Evolutionary conservation across 176 grass and related monocot species (phyloP).

Genomic region (Sorghum bicolor): DNA sequence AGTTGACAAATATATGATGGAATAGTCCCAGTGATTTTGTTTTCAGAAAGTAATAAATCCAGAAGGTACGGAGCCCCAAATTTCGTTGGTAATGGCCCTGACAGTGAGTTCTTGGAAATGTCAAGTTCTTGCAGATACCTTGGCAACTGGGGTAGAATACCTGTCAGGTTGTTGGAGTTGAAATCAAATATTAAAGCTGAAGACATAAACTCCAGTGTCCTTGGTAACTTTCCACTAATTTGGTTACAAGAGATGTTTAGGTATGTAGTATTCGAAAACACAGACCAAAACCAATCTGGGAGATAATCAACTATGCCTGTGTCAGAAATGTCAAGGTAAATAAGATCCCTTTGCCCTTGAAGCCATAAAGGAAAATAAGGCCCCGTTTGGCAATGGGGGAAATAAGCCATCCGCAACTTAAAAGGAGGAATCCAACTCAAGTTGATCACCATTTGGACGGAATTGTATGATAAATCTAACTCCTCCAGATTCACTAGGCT

Average conservation of each 20-base stretch:
- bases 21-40: constrained; percentile 26
- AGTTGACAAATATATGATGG: constrained; percentile 4
- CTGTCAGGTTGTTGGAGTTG: constrained; percentile 14
- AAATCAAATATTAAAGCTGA: background rate
- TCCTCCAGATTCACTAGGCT: background rate
- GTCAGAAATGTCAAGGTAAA: background rate
- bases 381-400: background rate
- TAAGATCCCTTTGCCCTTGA: background rate
- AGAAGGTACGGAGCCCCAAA: background rate
- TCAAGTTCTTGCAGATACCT: background rate
- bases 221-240: constrained; percentile 7
- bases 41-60: background rate
- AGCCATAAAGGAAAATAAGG: constrained; percentile 25
- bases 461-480: background rate
- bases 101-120: constrained; percentile 28
- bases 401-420: background rate
- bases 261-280: background rate
- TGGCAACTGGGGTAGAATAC: constrained; percentile 14
- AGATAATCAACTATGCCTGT: background rate
- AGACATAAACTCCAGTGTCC: background rate
- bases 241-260: constrained; percentile 34
- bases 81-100: background rate
- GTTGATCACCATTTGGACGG: background rate
- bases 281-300: constrained; percentile 31
- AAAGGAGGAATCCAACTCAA: background rate